Base-by-base conservation (phyloP, 2,329 filamentous ascomycete genomes). In the Blastomyces parvus region DNA sequence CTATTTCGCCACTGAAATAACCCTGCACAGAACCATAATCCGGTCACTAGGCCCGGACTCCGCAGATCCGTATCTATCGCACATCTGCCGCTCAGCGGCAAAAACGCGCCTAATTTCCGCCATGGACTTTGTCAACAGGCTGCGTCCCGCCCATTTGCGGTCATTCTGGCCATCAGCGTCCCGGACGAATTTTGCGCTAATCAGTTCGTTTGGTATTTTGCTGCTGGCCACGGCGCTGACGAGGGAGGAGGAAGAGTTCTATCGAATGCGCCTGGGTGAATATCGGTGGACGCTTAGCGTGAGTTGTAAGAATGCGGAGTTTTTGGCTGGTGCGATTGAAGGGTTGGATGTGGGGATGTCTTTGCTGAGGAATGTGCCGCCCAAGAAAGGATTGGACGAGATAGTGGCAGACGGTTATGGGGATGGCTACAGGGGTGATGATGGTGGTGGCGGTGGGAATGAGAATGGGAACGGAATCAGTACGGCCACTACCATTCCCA, bases 41-140 rank as follows among this genome's bases (percentile, higher is more conserved):
- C 88, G 91, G 60, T 92, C 91, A 1, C 82, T 97, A 52, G 81
- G 73, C 62, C 76, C 80, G 3, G 80, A 78, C 25, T 77, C 75
- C 44, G 70, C 87, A 48, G 90, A 96, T 72, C 84, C 88, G 0
- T 96, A 97, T 70, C 86, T 96, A 59, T 84, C 91, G 62, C 90
- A 95, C 75, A 96, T 97, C 69, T 96, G 92, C 76, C 91, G 93
- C 61, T 92, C 88, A 63, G 93, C 93, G 3, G 93, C 93, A 61
- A 97, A 97, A 75, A 95, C 93, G 0, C 88, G 93, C 6, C 83
- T 97, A 42, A 96, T 97, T 72, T 95, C 90, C 27, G 91, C 92
- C 67, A 96, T 97, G 89, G 93, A 97, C 74, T 96, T 97, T 76
- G 91, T 96, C 70, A 97, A 97, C 76, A 88, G 93, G 0, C 84